Conservation (phyloP, 495 filamentous ascomycete genomes). For the Penicillium robsamsonii region DNA sequence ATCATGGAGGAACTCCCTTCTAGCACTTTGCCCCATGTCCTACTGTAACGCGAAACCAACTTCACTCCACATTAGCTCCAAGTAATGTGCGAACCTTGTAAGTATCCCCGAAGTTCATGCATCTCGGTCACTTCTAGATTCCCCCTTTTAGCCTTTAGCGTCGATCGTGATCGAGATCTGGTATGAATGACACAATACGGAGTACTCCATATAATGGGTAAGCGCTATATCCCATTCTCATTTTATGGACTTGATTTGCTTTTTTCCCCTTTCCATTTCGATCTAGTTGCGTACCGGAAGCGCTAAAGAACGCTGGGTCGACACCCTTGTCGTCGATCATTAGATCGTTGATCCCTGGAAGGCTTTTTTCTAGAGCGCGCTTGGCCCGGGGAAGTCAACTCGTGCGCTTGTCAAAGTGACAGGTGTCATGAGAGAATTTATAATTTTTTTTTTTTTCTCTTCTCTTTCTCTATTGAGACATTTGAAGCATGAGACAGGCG, state of each 20-base stretch:
- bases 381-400: conserved; percentile 10
- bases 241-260: conserved; percentile 19
- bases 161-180: conserved; percentile 9
- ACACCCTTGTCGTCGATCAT: conserved; percentile 26
- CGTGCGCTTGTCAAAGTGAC: conserved; percentile 24
- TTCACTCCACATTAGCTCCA: conserved; percentile 2
- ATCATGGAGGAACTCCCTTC: neutral
- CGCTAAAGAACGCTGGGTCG: conserved; percentile 20
- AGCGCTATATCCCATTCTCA: neutral
- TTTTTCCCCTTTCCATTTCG: conserved; percentile 27
- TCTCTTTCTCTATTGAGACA: conserved; percentile 11
- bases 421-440: conserved; percentile 21
- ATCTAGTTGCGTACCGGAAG: conserved; percentile 26
- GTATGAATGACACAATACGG: neutral
- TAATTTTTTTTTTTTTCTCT: conserved; percentile 9
- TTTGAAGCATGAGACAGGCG: conserved; percentile 14
- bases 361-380: conserved; percentile 16
- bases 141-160: conserved; percentile 14
- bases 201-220: neutral
- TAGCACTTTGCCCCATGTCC: conserved; percentile 1
- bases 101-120: conserved; percentile 22
- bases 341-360: conserved; percentile 17
- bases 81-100: conserved; percentile 3
- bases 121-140: conserved; percentile 10
- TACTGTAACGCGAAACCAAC: conserved; percentile 6